These are phyloP conservation scores for Aspergillus sp. DNA, from an alignment of 2,329 filamentous ascomycete species.

Conservation along the genomic window DNA sequence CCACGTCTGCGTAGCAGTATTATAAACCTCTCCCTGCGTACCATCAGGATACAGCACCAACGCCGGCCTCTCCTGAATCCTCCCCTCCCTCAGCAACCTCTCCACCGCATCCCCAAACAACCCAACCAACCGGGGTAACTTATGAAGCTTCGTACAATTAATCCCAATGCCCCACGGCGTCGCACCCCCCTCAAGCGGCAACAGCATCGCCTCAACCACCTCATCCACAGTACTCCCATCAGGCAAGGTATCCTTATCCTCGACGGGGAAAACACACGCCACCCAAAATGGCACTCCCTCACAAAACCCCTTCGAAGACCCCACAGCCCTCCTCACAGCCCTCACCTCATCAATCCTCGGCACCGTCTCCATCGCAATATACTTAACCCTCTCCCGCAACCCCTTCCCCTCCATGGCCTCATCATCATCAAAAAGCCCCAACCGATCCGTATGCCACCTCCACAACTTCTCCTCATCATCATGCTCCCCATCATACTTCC, in stretches of 20 bases:
- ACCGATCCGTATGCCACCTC: slow-evolving; percentile 60
- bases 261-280: slow-evolving; percentile 62
- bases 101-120: slow-evolving; percentile 42
- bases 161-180: slow-evolving; percentile 66
- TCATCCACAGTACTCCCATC: slow-evolving; percentile 56
- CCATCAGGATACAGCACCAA: slow-evolving; percentile 70
- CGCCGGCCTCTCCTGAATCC: slow-evolving; percentile 43
- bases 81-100: slow-evolving; percentile 37
- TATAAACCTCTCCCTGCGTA: slow-evolving; percentile 68
- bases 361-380: slow-evolving; percentile 67
- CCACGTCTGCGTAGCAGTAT: slow-evolving; percentile 65
- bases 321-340: slow-evolving; percentile 50
- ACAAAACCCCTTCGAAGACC: neutral
- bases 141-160: slow-evolving; percentile 59
- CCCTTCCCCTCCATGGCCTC: slow-evolving; percentile 33
- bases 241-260: slow-evolving; percentile 53
- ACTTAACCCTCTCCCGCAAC: slow-evolving; percentile 45
- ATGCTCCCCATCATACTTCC: slow-evolving; percentile 58
- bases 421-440: slow-evolving; percentile 52
- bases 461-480: slow-evolving; percentile 48
- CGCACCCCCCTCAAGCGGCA: slow-evolving; percentile 17
- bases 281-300: slow-evolving; percentile 58
- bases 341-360: slow-evolving; percentile 64
- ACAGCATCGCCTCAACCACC: slow-evolving; percentile 45
- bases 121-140: slow-evolving; percentile 23